These are phyloP conservation scores for Aspergillus neoniger DNA, from an alignment of 2,329 filamentous ascomycete genomes.

Conservation along the genomic window DNA sequence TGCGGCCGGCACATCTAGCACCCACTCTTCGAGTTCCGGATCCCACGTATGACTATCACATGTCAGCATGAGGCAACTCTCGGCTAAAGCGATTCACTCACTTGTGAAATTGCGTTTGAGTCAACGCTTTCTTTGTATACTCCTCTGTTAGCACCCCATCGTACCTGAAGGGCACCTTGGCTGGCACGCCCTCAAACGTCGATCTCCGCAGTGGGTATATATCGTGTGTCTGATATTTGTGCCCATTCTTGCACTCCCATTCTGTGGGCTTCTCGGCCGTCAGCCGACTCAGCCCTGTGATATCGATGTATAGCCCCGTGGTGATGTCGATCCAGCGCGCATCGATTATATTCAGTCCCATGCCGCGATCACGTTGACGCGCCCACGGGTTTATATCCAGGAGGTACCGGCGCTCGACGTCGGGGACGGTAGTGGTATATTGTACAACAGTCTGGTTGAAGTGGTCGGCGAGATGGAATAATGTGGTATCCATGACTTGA, in stretches of 20 bases:
- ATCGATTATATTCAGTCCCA: slow-evolving; percentile 79
- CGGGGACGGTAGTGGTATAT: slow-evolving; percentile 42
- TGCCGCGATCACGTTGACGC: slow-evolving; percentile 60
- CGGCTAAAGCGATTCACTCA: slow-evolving; percentile 22
- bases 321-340: slow-evolving; percentile 76
- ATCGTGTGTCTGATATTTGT: slow-evolving; percentile 69
- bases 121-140: slow-evolving; percentile 41
- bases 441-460: slow-evolving; percentile 68
- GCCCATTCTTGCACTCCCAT: slow-evolving; percentile 79
- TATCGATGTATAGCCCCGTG: slow-evolving; percentile 80
- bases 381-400: slow-evolving; percentile 77
- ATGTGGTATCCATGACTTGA: slow-evolving; percentile 69
- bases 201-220: slow-evolving; percentile 74
- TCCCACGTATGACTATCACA: slow-evolving; percentile 41
- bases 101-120: slow-evolving; percentile 39
- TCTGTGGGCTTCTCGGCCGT: slow-evolving; percentile 64
- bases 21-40: slow-evolving; percentile 35
- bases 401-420: slow-evolving; percentile 61
- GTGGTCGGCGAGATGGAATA: slow-evolving; percentile 64
- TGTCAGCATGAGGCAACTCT: slow-evolving; percentile 14
- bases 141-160: slow-evolving; percentile 42
- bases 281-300: slow-evolving; percentile 73
- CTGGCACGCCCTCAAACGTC: slow-evolving; percentile 72
- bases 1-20: slow-evolving; percentile 27
- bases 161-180: slow-evolving; percentile 62